Evolutionary conservation across 208 protist species (phyloP), one percentile per base, ranked within the genome.

Genomic region (Willaertia magna): DNA sequence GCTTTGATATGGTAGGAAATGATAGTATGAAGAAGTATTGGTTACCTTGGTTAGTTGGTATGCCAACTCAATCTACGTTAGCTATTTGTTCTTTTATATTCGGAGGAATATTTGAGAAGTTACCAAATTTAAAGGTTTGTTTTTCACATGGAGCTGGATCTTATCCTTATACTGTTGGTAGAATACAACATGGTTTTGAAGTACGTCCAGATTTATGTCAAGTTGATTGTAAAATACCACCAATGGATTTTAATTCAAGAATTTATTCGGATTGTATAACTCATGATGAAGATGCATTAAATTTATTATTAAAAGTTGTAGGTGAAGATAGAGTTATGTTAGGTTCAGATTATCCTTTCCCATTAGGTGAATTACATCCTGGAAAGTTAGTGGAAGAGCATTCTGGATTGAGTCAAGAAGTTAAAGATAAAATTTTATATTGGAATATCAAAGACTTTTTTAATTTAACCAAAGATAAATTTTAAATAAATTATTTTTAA

Each of bases 51-150:
- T 85, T 95, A 14, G 91, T 95, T 0, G 92, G 93, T 39, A 96
- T 96, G 93, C 93, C 93, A 1, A 88, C 92, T 0, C 93, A 96
- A 78, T 93, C 93, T 2, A 88, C 86, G 30, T 84, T 87, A 0
- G 93, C 93, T 16, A 95, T 95, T 22, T 93, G 92, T 51, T 88
- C 85, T 51, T 87, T 96, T 43, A 93, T 96, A 22, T 93, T 96
- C 42, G 88, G 92, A 26, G 93, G 93, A 43, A 85, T 96, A 11
- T 88, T 96, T 49, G 49, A 91, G 43, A 85, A 87, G 18, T 81
- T 92, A n/a, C 90, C 91, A 39, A 92, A 90, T 51, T 86, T 93
- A 34, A 82, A 87, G 47, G 78, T 95, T 30, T 89, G 85, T 44
- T 94, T 95, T 89, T 92, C 91, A 26, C 85, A 88, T 46, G 49